Conservation (phyloP, 352 stramenopile species). For the Phytophthora nicotianae region DNA sequence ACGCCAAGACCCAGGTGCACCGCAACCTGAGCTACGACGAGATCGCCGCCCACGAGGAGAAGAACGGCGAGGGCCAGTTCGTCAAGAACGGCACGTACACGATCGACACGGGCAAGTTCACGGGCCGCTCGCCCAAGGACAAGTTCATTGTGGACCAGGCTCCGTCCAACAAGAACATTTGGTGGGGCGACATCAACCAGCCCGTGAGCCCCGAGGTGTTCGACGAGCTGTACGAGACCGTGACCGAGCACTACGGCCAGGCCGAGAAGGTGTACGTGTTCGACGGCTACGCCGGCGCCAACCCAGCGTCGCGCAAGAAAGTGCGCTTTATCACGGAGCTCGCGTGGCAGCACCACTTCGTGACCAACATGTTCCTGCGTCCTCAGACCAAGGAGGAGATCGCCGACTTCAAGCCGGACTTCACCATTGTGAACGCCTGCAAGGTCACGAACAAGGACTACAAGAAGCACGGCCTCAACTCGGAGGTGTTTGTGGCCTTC, state of each 20-base stretch:
- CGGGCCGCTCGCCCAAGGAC: slow-evolving; percentile 97
- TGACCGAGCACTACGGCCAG: slow-evolving; percentile 92
- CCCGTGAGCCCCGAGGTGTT: slow-evolving; percentile 94
- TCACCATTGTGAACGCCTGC: slow-evolving; percentile 99
- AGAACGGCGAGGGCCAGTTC: slow-evolving; percentile 93
- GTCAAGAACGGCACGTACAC: slow-evolving; percentile 94
- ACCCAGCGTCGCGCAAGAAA: slow-evolving; percentile 92
- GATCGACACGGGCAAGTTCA: slow-evolving; percentile 99
- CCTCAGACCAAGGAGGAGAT: slow-evolving; percentile 86
- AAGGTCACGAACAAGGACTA: slow-evolving; percentile 94
- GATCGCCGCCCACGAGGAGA: slow-evolving; percentile 94
- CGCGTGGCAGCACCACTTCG: slow-evolving; percentile 98
- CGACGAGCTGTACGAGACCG: slow-evolving; percentile 95
- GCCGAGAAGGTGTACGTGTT: slow-evolving; percentile 96
- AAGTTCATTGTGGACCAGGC: slow-evolving; percentile 97
- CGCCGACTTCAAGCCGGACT: slow-evolving; percentile 95
- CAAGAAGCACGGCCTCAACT: slow-evolving; percentile 94
- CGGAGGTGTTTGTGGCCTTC: slow-evolving; percentile 96
- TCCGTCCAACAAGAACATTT: slow-evolving; percentile 93
- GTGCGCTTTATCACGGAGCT: slow-evolving; percentile 98
- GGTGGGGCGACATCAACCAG: slow-evolving; percentile 98
- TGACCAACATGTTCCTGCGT: slow-evolving; percentile 97
- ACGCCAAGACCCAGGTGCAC: slow-evolving; percentile 91
- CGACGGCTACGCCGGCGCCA: slow-evolving; percentile 96
- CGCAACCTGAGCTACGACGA: slow-evolving; percentile 97